A percentile compares a stretch with the other conserved stretches of the same genome.
Conservation (phyloP, 305 asterid genomes). For the Stenogyne calaminthoides region DNA sequence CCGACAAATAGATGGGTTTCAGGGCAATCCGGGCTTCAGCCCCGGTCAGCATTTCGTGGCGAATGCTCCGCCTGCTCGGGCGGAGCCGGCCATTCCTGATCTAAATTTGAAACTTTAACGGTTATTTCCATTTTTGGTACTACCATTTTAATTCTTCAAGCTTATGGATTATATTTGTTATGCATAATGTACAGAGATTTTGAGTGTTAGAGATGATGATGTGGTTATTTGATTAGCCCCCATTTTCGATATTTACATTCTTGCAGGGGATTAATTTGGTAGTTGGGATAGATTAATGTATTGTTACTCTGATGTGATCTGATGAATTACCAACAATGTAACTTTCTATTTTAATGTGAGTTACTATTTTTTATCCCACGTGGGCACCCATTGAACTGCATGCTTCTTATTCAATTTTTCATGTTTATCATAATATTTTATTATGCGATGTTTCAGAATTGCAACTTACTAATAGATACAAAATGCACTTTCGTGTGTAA, state of each 20-base stretch:
- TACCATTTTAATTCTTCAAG: conserved; percentile 17
- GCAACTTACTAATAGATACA: no score
- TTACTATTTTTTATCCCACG: not conserved
- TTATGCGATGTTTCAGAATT: no score
- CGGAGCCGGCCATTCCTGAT: conserved; percentile 70
- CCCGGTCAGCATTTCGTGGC: conserved; percentile 51
- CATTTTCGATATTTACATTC: not conserved
- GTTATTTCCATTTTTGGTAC: conserved; percentile 9
- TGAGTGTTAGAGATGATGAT: conserved; percentile 28
- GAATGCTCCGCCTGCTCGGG: conserved; percentile 40
- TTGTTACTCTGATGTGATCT: not conserved
- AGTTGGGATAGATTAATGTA: conserved; percentile 9
- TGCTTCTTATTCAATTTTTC: no score
- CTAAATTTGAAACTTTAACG: conserved; percentile 66
- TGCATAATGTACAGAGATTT: conserved; percentile 44
- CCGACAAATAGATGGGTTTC: conserved; percentile 56
- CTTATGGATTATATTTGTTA: conserved; percentile 14
- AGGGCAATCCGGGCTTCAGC: conserved; percentile 29
- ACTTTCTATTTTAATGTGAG: not conserved
- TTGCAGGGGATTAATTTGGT: conserved; percentile 22
- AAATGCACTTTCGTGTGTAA: no score
- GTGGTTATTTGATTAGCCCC: conserved; percentile 12
- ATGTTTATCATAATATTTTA: no score
- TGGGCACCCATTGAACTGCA: no score
- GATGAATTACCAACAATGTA: conserved; percentile 1